Evolutionary conservation across 202 grass and related monocot species (phyloP), one percentile per base, ranked within the genome.

Genomic region (Hordeum pubiflorum): DNA sequence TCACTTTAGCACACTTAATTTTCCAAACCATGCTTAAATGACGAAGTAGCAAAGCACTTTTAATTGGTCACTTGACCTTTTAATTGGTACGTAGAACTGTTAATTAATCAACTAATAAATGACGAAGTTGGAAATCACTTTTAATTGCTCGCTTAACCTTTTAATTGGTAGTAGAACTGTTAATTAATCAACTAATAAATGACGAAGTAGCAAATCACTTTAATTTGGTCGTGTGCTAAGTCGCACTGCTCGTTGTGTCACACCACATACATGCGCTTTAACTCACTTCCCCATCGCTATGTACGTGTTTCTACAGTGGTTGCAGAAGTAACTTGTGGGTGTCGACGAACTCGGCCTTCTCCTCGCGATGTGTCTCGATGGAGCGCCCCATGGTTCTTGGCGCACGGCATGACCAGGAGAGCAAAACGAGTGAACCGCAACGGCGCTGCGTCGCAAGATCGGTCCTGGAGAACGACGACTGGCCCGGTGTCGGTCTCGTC

Each of bases 291-390:
- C 72, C 0, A 41, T 82, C 78, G 40, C 63, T 64, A 22, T 3
- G 62, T 38, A 87, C 54, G 76, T 76, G 81, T 81, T 80, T 12
- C 23, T 62, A 76, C 76, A 44, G 55, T 60, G 43, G 27, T 38
- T 62, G 69, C 70, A 29, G 4, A 75, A 76, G 9, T 2, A 61
- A 18, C 9, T 0, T 20, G 39, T 75, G 63, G 63, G 3, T 7
- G 70, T 13, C 3, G 46, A 26, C n/a, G 65, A 23, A 14, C 36
- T 6, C 27, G 0, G 24, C 7, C 39, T 9, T 9, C 15, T 52
- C 9, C 34, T 27, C 24, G 69, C 26, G 36, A 74, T 56, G 83
- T 80, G 84, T 67, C 79, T 27, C 77, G 60, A 66, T 4, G 84
- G 69, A 75, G 46, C 69, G 11, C 83, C 77, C 26, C 65, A 78